A percentile compares a stretch with the other conserved stretches of the same genome.
Evolutionary conservation across 2,329 filamentous ascomycete species (phyloP).

Genomic region (Camillea tinctor): DNA sequence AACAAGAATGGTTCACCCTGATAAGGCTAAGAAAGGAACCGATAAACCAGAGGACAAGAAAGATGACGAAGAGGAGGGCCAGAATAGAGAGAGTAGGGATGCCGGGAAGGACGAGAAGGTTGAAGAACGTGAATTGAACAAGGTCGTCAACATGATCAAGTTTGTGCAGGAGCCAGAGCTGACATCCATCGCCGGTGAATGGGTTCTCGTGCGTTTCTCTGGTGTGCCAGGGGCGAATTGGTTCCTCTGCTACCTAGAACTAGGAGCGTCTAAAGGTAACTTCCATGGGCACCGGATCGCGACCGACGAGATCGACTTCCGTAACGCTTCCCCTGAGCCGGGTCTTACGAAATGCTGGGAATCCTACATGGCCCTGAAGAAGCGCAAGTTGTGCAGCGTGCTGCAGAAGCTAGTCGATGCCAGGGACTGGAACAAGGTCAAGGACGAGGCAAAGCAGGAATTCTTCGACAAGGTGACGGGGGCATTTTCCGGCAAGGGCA

Average conservation of each 20-base stretch:
- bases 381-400: slow-evolving; percentile 30
- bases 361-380: slow-evolving; percentile 30
- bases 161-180: slow-evolving; percentile 31
- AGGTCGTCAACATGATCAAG: slow-evolving; percentile 25
- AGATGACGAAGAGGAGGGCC: too few relatives aligned
- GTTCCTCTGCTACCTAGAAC: slow-evolving; percentile 34
- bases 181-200: slow-evolving; percentile 31
- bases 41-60: too few relatives aligned
- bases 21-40: too few relatives aligned
- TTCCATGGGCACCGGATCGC: slow-evolving; percentile 32
- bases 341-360: slow-evolving; percentile 29
- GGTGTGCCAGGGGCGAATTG: slow-evolving; percentile 30
- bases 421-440: slow-evolving; percentile 14
- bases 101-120: slow-evolving; percentile 1
- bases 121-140: slow-evolving; percentile 20
- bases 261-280: slow-evolving; percentile 25
- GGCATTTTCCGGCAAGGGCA: too few relatives aligned
- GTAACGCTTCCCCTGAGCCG: slow-evolving; percentile 27
- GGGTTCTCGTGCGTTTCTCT: slow-evolving; percentile 34
- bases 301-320: slow-evolving; percentile 35
- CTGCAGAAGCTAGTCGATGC: slow-evolving; percentile 23
- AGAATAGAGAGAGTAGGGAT: too few relatives aligned
- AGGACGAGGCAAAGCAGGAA: slow-evolving; percentile 9
- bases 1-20: too few relatives aligned
- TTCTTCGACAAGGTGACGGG: slow-evolving; percentile 11